Evolutionary conservation across 1,284 basidiomycete genomes (phyloP).

Genomic region (Binderoboletus segoi): DNA sequence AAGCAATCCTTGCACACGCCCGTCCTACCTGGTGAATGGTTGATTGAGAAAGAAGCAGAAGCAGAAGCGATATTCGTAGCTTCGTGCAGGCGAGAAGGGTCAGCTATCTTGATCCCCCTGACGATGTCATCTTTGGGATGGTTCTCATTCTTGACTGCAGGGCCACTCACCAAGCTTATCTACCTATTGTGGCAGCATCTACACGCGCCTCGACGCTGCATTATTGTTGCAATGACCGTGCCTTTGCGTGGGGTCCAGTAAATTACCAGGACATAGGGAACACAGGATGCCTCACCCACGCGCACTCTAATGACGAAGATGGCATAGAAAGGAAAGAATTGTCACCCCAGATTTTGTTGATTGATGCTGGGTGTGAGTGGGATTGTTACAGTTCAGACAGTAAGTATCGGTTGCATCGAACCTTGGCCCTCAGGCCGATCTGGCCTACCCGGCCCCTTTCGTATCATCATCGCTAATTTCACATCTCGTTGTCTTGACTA

Average conservation of each 20-base stretch:
- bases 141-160: constrained; percentile 40
- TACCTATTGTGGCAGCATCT: constrained; percentile 87
- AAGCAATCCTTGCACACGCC: constrained; percentile 45
- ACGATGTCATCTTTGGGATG: not conserved
- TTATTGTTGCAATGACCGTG: constrained; percentile 85
- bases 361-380: constrained; percentile 93
- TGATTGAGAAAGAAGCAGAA: constrained; percentile 87
- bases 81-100: constrained; percentile 84
- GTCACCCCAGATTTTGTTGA: constrained; percentile 80
- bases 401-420: constrained; percentile 32
- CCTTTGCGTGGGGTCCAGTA: constrained; percentile 79
- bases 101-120: constrained; percentile 24
- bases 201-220: constrained; percentile 85
- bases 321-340: constrained; percentile 39
- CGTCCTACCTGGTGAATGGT: constrained; percentile 73
- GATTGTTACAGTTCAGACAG: constrained; percentile 80
- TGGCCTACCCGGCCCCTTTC: not conserved
- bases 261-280: constrained; percentile 57
- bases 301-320: constrained; percentile 34
- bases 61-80: constrained; percentile 92
- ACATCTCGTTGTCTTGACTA: not conserved
- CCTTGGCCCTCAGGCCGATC: not conserved
- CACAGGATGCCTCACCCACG: constrained; percentile 43
- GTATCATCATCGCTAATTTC: not conserved
- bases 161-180: constrained; percentile 84